Base-by-base conservation (phyloP, 305 asterid species). In the Fraxinus ornus region DNA sequence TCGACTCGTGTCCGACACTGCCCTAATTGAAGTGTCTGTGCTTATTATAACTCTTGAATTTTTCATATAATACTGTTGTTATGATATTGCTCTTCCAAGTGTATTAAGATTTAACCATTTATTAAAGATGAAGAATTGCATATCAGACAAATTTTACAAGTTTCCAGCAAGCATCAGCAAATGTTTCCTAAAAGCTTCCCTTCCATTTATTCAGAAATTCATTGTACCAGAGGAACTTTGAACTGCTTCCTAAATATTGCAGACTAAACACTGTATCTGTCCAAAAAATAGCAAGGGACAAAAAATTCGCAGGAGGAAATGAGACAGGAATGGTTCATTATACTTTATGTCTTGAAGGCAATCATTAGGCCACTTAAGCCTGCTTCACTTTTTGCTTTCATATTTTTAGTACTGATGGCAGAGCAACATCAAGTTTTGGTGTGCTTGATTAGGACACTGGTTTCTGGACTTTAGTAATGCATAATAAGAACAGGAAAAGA, bases 341-440 rank as follows among this genome's bases (percentile, higher is more conserved):
- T 12, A 55, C 22, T 37, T 71, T 26, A 26, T 77, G 57, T 78
- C 24, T 9, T 57, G 28, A 39, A 17, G 22, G 80, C 76, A 60
- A 74, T 78, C 49, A 21, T 35, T 60, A 75, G 52, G 83, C 81
- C 76, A 79, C 74, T 22, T 30, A 72, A 80, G 47, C 68, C 24
- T 44, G 60, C 35, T 80, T 79, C 80, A 80, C 79, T 75, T 28
- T 57, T 35, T 30, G 75, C 26, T 39, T 26, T 72, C 77, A 52
- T 70, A 55, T 19, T 30, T 22, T 73, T 12, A 35, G 52, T 37
- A 47, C 47, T 75, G 39, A 66, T 39, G 76, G 7, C 17, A 7
- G 35, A 60, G 76, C 52, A 82, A 70, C 76, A 85, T 35, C 37
- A 41, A 68, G 66, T 49, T 47, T 75, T 78, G 32, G 32, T 79